These are phyloP conservation scores for Phytophthora europaea DNA, from an alignment of 352 stramenopile genomes.

Conservation along the genomic window DNA sequence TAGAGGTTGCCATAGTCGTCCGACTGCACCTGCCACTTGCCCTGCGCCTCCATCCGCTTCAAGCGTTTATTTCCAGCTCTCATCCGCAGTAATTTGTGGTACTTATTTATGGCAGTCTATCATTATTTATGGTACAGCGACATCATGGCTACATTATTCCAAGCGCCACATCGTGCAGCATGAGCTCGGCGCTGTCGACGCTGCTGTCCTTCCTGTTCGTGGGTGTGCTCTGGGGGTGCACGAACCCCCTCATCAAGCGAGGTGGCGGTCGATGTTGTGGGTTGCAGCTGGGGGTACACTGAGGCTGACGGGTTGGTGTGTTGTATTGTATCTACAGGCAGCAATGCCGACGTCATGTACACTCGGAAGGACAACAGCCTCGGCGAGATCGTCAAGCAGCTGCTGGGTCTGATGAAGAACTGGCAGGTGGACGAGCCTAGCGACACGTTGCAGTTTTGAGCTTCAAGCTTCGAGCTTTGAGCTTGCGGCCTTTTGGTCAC, in stretches of 20 bases:
- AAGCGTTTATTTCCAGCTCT: background rate
- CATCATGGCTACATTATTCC: background rate
- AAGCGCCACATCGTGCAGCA: conserved; percentile 12
- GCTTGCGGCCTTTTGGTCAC: background rate
- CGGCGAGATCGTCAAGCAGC: conserved; percentile 56
- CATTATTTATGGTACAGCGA: background rate
- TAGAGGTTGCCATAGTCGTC: conserved; percentile 81
- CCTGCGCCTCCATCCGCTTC: background rate
- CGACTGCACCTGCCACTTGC: conserved; percentile 70
- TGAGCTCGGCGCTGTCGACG: conserved; percentile 44
- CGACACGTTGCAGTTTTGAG: background rate
- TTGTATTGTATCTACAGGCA: conserved; percentile 46
- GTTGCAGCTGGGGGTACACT: background rate
- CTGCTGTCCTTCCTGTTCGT: conserved; percentile 86
- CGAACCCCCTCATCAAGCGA: conserved; percentile 87
- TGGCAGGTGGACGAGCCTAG: conserved; percentile 71
- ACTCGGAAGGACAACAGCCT: conserved; percentile 68
- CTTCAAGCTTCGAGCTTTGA: background rate
- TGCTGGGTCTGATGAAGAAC: conserved; percentile 66
- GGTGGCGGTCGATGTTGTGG: conserved; percentile 35
- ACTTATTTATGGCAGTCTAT: background rate
- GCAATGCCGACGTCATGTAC: conserved; percentile 61
- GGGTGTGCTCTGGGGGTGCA: conserved; percentile 89
- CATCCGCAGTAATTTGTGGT: background rate
- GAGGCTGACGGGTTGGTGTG: background rate